These are phyloP conservation scores for Saccharomyces hybrid DNA, from an alignment of 1,139 yeast genomes.

Conservation along the genomic window DNA sequence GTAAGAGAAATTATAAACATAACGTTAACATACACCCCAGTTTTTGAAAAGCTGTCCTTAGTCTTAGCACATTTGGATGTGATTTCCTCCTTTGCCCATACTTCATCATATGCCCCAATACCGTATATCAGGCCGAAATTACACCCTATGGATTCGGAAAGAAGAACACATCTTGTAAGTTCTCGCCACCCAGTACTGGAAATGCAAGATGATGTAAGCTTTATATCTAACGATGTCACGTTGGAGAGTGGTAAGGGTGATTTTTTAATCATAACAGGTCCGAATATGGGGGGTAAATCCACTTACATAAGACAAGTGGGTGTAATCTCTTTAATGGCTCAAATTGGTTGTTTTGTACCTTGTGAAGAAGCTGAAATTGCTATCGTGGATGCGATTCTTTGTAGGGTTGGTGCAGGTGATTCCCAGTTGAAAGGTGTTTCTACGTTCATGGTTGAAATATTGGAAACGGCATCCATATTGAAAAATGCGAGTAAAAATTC, in stretches of 20 bases:
- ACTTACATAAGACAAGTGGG: constrained; percentile 91
- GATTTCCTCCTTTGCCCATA: constrained; percentile 75
- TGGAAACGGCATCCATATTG: constrained; percentile 87
- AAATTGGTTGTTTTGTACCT: constrained; percentile 89
- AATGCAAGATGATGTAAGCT: constrained; percentile 77
- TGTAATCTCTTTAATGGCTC: constrained; percentile 81
- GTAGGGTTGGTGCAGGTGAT: constrained; percentile 98
- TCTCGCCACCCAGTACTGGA: constrained; percentile 94
- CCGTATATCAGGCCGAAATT: constrained; percentile 70
- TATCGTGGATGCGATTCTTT: constrained; percentile 81
- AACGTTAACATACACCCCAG: constrained; percentile 71
- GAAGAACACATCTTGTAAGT: constrained; percentile 52
- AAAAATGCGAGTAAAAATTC: constrained; percentile 80
- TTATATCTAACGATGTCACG: constrained; percentile 77
- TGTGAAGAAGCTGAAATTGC: constrained; percentile 65
- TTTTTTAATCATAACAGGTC: constrained; percentile 86
- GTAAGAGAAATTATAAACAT: constrained; percentile 77
- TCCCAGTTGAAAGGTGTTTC: constrained; percentile 94
- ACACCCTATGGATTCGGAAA: constrained; percentile 45
- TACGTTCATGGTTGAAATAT: constrained; percentile 96
- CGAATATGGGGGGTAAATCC: constrained; percentile 98
- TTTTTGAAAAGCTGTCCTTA: constrained; percentile 58
- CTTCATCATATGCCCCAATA: constrained; percentile 72
- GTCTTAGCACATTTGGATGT: constrained; percentile 75
- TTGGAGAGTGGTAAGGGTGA: constrained; percentile 47